Percentiles rank a stretch among this genome's conserved stretches.
These are phyloP conservation scores for Solanum sitiens DNA, from an alignment of 257 asterid genomes.

Conservation along the genomic window DNA sequence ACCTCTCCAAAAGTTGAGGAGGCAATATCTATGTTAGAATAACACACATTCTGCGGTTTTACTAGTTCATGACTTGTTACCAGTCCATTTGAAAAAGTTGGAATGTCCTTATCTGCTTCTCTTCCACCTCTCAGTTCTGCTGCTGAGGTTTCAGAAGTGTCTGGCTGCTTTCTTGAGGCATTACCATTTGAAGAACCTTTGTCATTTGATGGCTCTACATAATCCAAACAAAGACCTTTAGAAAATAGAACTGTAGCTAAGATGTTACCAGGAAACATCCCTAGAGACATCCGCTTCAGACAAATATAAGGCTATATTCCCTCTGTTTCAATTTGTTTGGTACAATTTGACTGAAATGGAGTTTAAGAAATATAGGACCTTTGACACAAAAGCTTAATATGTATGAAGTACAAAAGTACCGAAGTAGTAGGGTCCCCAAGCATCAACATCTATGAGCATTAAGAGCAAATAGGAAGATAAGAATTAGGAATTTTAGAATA, in stretches of 20 bases:
- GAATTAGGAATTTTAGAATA: not conserved
- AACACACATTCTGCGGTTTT: not conserved
- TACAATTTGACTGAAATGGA: not conserved
- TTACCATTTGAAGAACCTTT: slow-evolving; percentile 13
- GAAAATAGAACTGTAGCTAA: not conserved
- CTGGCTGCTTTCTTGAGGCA: slow-evolving; percentile 9
- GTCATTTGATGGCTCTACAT: slow-evolving; percentile 32
- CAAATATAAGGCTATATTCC: not conserved
- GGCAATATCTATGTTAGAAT: slow-evolving; percentile 11
- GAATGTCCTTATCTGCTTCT: slow-evolving; percentile 10
- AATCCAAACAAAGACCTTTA: not conserved
- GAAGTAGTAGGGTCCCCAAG: not conserved
- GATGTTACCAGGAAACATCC: not conserved
- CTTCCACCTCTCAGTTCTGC: slow-evolving; percentile 9
- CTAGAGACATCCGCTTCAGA: not conserved
- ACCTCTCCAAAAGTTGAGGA: slow-evolving; percentile 21
- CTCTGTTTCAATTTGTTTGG: not conserved
- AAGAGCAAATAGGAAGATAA: not conserved
- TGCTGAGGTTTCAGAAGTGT: slow-evolving; percentile 13
- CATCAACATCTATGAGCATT: not conserved
- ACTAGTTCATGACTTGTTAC: slow-evolving; percentile 8
- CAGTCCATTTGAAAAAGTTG: slow-evolving; percentile 11
- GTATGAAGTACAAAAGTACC: not conserved
- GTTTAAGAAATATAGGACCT: not conserved
- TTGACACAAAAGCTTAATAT: not conserved